Percentiles rank a stretch among this genome's conserved stretches.
phyloP scores from a whole-genome alignment of 495 filamentous ascomycete genomes.

The Xylaria nigripes region DNA sequence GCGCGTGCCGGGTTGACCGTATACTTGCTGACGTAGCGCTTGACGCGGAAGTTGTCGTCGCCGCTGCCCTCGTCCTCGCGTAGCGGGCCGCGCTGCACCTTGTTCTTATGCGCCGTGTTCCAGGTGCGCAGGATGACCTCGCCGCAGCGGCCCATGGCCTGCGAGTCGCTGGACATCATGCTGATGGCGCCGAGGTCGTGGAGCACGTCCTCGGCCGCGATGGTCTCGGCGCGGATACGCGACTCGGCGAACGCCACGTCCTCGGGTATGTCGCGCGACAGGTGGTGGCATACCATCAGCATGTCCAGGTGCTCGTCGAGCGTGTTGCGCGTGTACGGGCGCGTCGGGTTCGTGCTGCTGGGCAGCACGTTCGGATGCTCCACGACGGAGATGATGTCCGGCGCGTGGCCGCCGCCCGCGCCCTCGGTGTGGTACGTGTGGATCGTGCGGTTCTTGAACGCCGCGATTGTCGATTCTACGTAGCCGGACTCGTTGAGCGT shows the following conservation, averaged over 20 bases:
- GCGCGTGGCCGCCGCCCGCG: slow-evolving; percentile 91
- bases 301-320: slow-evolving; percentile 97
- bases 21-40: slow-evolving; percentile 92
- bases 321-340: slow-evolving; percentile 88
- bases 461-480: slow-evolving; percentile 82
- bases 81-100: slow-evolving; percentile 70
- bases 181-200: slow-evolving; percentile 93
- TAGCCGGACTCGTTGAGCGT: slow-evolving; percentile 97
- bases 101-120: slow-evolving; percentile 99
- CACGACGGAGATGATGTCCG: slow-evolving; percentile 93
- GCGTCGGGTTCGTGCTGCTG: slow-evolving; percentile 85
- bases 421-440: slow-evolving; percentile 99
- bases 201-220: slow-evolving; percentile 93
- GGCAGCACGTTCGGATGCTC: slow-evolving; percentile 90
- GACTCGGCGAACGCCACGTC: slow-evolving; percentile 95
- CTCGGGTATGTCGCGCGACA: slow-evolving; percentile 86
- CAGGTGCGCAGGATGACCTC: slow-evolving; percentile 93
- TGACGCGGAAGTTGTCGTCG: slow-evolving; percentile 90
- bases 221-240: slow-evolving; percentile 91
- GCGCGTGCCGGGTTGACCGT: slow-evolving; percentile 94
- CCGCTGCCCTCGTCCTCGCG: slow-evolving; percentile 71
- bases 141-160: slow-evolving; percentile 95
- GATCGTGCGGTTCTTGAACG: slow-evolving; percentile 85
- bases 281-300: slow-evolving; percentile 97
- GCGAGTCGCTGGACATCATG: slow-evolving; percentile 97